phyloP scores from a whole-genome alignment of 176 grass and related monocot species.

The Dendrocalamus sinicus region DNA sequence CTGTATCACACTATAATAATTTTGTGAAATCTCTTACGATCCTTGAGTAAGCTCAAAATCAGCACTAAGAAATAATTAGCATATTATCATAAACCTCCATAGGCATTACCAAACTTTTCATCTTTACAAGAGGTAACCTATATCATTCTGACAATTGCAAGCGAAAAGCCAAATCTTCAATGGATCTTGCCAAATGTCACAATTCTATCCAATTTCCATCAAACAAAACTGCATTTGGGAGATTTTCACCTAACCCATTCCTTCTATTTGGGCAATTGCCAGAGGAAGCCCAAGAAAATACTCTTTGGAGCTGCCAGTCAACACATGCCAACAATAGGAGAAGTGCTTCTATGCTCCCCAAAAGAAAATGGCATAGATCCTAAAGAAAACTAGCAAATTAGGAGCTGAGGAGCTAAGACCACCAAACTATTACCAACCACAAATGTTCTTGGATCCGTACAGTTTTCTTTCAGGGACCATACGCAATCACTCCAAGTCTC shows the following conservation, averaged over 20 bases:
- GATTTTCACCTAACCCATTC: neutral
- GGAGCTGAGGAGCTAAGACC: neutral
- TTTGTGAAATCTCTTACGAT: neutral
- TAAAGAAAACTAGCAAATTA: slow-evolving; percentile 7
- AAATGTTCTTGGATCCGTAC: neutral
- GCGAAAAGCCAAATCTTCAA: neutral
- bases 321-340: neutral
- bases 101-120: neutral
- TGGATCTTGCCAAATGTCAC: neutral
- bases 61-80: neutral
- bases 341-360: neutral
- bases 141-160: neutral
- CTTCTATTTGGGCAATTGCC: neutral
- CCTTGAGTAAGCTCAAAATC: neutral
- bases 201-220: neutral
- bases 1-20: neutral
- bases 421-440: neutral
- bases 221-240: neutral
- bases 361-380: neutral
- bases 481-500: neutral
- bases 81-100: neutral
- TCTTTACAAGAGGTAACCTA: neutral
- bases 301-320: neutral
- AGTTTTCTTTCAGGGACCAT: neutral
- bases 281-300: neutral